Conservation (phyloP, 345 rosid genomes). For the Citrus glauca region DNA sequence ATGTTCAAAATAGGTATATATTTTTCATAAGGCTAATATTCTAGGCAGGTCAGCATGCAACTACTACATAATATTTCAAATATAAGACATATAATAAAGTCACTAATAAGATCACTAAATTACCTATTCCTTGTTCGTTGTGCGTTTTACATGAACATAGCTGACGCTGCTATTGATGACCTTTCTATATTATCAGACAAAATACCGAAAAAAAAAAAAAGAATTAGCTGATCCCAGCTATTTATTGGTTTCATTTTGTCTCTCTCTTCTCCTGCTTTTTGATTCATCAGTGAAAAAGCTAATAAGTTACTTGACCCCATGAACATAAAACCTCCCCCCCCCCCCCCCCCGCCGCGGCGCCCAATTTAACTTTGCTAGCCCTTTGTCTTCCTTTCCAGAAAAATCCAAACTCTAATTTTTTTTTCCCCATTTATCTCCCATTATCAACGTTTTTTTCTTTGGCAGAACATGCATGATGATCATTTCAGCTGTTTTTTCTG, state of each 20-base stretch:
- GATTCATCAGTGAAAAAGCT: slow-evolving; percentile 14
- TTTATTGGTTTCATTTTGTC: slow-evolving; percentile 21
- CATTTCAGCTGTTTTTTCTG: slow-evolving; percentile 33
- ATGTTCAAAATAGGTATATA: too few relatives aligned
- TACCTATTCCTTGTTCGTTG: neutral
- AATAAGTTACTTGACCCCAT: slow-evolving; percentile 9
- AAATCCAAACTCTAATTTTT: neutral
- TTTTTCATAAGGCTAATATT: too few relatives aligned
- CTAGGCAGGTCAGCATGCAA: neutral
- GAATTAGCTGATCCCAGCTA: slow-evolving; percentile 16
- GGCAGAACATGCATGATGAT: slow-evolving; percentile 1
- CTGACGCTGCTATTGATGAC: slow-evolving; percentile 1
- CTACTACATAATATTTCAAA: neutral
- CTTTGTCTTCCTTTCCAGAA: slow-evolving; percentile 12
- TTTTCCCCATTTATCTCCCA: neutral
- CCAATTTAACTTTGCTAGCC: neutral
- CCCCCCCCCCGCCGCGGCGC: too few relatives aligned
- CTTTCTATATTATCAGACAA: slow-evolving; percentile 16
- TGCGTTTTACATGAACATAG: slow-evolving; percentile 19
- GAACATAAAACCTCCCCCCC: slow-evolving; percentile 7
- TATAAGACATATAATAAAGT: neutral
- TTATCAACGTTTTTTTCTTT: slow-evolving; percentile 23
- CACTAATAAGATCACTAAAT: neutral
- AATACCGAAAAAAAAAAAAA: slow-evolving; percentile 12
- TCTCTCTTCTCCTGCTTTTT: slow-evolving; percentile 10